Conservation (phyloP, 495 filamentous ascomycete species). For the Penicillium robsamsonii region DNA sequence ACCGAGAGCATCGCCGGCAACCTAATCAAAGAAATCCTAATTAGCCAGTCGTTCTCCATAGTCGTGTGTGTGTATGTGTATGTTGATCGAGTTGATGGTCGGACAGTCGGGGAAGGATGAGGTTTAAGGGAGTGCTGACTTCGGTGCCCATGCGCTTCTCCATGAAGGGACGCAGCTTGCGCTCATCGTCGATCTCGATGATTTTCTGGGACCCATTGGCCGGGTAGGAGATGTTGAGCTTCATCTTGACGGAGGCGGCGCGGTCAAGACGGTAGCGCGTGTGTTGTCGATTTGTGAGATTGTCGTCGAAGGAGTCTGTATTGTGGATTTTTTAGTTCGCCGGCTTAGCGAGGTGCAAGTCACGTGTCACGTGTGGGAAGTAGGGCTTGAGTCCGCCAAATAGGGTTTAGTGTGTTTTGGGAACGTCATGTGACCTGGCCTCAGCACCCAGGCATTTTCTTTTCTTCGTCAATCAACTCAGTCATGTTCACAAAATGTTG, state of each 20-base stretch:
- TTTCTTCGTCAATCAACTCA: neutral
- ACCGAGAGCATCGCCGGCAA: conserved; percentile 83
- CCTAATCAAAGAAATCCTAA: conserved; percentile 38
- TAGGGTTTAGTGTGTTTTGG: neutral
- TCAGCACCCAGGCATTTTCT: conserved; percentile 3
- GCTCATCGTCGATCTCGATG: conserved; percentile 98
- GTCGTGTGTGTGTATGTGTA: conserved; percentile 14
- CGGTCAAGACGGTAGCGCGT: conserved; percentile 54
- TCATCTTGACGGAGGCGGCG: conserved; percentile 62
- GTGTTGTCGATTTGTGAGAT: conserved; percentile 49
- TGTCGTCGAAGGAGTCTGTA: conserved; percentile 36
- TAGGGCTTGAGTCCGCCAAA: conserved; percentile 5
- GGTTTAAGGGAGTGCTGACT: conserved; percentile 54
- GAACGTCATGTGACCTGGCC: neutral
- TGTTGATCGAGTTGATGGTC: conserved; percentile 8
- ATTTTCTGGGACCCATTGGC: conserved; percentile 99
- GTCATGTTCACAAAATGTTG: neutral
- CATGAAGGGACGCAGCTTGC: conserved; percentile 82
- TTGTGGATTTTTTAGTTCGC: conserved; percentile 34
- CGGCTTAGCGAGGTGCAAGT: conserved; percentile 33
- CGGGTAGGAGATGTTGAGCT: conserved; percentile 98
- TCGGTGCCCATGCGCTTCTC: conserved; percentile 96
- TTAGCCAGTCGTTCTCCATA: conserved; percentile 37
- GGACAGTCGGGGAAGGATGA: conserved; percentile 11
- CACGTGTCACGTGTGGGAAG: conserved; percentile 18